These are phyloP conservation scores for Hortaea werneckii DNA, from an alignment of 2,329 filamentous ascomycete genomes.

Conservation along the genomic window DNA sequence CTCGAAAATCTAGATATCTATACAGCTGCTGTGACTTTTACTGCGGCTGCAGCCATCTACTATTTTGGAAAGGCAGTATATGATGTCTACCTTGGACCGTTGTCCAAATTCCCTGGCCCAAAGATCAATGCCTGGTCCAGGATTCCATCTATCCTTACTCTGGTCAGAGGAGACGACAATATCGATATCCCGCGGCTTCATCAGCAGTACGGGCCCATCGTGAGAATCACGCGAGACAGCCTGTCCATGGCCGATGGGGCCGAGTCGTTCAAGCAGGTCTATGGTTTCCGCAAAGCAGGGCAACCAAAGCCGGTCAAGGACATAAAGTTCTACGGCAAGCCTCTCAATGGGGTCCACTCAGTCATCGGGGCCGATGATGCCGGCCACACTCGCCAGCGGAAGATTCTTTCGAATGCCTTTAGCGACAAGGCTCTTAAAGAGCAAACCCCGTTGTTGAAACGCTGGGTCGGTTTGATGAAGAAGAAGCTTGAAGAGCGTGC, in stretches of 20 bases:
- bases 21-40: neutral
- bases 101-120: slow-evolving; percentile 35
- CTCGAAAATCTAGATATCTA: neutral
- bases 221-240: slow-evolving; percentile 31
- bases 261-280: slow-evolving; percentile 17
- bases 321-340: slow-evolving; percentile 12
- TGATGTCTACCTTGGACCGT: slow-evolving; percentile 34
- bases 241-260: slow-evolving; percentile 25
- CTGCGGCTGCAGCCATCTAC: slow-evolving; percentile 9
- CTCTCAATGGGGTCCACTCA: slow-evolving; percentile 11
- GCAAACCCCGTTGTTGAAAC: slow-evolving; percentile 22
- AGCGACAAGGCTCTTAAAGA: slow-evolving; percentile 21
- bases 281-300: slow-evolving; percentile 17
- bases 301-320: slow-evolving; percentile 12
- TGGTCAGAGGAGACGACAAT: slow-evolving; percentile 11
- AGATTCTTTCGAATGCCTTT: slow-evolving; percentile 19
- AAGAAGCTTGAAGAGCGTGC: slow-evolving; percentile 14
- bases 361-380: slow-evolving; percentile 18
- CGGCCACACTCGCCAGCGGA: slow-evolving; percentile 17
- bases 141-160: slow-evolving; percentile 10
- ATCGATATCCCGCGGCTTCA: slow-evolving; percentile 19
- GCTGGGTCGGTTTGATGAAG: slow-evolving; percentile 16
- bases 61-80: slow-evolving; percentile 19
- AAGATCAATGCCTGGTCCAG: slow-evolving; percentile 14
- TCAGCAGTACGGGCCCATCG: slow-evolving; percentile 27